phyloP scores from a whole-genome alignment of 345 rosid genomes.

The Balakata baccata region DNA sequence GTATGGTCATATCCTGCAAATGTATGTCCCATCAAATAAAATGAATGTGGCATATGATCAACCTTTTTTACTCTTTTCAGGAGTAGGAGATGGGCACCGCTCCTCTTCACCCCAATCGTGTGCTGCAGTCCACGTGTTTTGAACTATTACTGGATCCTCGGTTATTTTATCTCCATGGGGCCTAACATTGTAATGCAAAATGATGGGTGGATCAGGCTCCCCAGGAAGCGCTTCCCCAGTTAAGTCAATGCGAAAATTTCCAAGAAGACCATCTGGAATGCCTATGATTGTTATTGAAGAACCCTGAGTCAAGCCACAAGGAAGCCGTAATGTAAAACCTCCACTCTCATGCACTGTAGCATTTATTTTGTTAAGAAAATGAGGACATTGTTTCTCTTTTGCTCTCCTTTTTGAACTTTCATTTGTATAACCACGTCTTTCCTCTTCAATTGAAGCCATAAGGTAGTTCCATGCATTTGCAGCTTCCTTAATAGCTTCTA shows the following conservation, averaged over 20 bases:
- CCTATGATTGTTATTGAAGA: slow-evolving; percentile 89
- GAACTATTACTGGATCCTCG: slow-evolving; percentile 96
- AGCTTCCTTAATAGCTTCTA: slow-evolving; percentile 90
- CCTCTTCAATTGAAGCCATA: slow-evolving; percentile 64
- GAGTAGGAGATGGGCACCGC: slow-evolving; percentile 82
- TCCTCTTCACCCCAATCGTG: slow-evolving; percentile 98
- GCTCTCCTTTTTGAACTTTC: slow-evolving; percentile 40
- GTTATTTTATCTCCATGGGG: slow-evolving; percentile 91
- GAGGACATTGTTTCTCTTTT: slow-evolving; percentile 78
- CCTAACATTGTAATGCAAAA: slow-evolving; percentile 93
- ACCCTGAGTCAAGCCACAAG: slow-evolving; percentile 96
- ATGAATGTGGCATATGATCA: background rate
- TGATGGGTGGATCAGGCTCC: slow-evolving; percentile 97
- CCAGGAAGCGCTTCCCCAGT: slow-evolving; percentile 95
- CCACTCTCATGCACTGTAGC: slow-evolving; percentile 52
- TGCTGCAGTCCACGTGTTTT: slow-evolving; percentile 88
- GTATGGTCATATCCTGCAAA: background rate
- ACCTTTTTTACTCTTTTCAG: slow-evolving; percentile 79
- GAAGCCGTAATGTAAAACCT: slow-evolving; percentile 54
- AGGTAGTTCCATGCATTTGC: slow-evolving; percentile 78
- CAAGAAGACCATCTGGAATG: slow-evolving; percentile 83
- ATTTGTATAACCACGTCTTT: slow-evolving; percentile 47
- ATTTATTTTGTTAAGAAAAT: slow-evolving; percentile 75
- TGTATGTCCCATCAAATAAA: background rate
- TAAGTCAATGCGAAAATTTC: slow-evolving; percentile 79